These are phyloP conservation scores for Nitzschia palea DNA, from an alignment of 108 stramenopile species.

Conservation along the genomic window DNA sequence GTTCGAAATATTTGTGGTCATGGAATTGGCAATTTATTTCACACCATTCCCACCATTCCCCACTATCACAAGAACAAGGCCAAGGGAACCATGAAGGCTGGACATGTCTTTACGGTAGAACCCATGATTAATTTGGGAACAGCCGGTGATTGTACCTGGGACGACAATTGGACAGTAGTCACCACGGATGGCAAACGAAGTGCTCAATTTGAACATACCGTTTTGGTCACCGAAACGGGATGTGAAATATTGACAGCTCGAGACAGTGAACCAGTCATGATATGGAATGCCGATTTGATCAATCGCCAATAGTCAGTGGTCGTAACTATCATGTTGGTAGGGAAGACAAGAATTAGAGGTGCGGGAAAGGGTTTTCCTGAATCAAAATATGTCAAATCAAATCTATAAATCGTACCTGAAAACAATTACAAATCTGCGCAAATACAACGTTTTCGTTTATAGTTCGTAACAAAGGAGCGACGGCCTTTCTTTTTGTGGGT, in stretches of 20 bases:
- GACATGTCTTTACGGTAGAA: slow-evolving; percentile 99
- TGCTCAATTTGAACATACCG: slow-evolving; percentile 95
- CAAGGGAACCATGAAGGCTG: slow-evolving; percentile 88
- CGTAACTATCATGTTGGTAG: too few species aligned
- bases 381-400: too few species aligned
- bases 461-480: too few species aligned
- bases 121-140: slow-evolving; percentile 97
- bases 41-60: slow-evolving; percentile 92
- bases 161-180: slow-evolving; percentile 97
- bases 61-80: slow-evolving; percentile 97
- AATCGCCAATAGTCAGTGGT: too few species aligned
- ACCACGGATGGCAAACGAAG: slow-evolving; percentile 83
- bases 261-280: slow-evolving; percentile 89
- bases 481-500: too few species aligned
- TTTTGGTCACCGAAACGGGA: slow-evolving; percentile 95
- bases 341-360: too few species aligned
- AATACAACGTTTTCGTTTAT: too few species aligned
- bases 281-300: slow-evolving; percentile 65
- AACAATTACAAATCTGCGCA: too few species aligned
- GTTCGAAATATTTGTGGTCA: slow-evolving; percentile 96
- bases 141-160: slow-evolving; percentile 83
- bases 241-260: slow-evolving; percentile 93
- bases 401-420: too few species aligned
- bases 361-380: too few species aligned
- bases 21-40: slow-evolving; percentile 91